These are phyloP conservation scores for Colletotrichum phormii DNA, from an alignment of 2,329 filamentous ascomycete species.

Conservation along the genomic window DNA sequence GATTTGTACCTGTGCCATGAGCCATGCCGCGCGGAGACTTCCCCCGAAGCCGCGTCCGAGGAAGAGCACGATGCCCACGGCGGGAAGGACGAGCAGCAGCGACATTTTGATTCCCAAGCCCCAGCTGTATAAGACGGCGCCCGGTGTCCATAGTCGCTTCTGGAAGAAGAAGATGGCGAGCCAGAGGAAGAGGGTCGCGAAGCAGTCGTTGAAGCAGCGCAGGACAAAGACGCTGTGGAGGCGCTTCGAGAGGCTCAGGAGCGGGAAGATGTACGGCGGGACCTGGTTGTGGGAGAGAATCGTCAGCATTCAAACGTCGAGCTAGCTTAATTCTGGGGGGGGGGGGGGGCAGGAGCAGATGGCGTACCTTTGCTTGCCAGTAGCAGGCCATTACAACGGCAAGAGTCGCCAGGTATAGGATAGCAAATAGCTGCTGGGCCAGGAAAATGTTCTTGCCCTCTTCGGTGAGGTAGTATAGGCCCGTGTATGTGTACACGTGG, in stretches of 20 bases:
- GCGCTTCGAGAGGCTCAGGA: slow-evolving; percentile 90
- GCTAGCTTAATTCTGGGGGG: slow-evolving; percentile 19
- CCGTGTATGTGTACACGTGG: slow-evolving; percentile 91
- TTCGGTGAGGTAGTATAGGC: slow-evolving; percentile 82
- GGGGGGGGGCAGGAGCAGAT: slow-evolving; percentile 18
- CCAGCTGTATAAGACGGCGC: slow-evolving; percentile 77
- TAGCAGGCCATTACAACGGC: slow-evolving; percentile 87
- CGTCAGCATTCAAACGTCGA: background rate
- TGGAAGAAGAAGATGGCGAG: slow-evolving; percentile 83
- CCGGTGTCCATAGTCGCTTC: slow-evolving; percentile 77
- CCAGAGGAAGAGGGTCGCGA: slow-evolving; percentile 88
- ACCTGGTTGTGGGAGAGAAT: slow-evolving; percentile 58
- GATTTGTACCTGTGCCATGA: slow-evolving; percentile 85
- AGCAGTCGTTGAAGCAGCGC: slow-evolving; percentile 95
- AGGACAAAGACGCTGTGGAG: slow-evolving; percentile 94
- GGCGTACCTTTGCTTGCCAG: slow-evolving; percentile 72
- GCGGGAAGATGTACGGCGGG: slow-evolving; percentile 87
- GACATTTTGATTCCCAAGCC: slow-evolving; percentile 97
- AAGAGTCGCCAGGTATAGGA: slow-evolving; percentile 81
- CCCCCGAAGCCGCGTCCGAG: slow-evolving; percentile 76
- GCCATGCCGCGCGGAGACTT: slow-evolving; percentile 74
- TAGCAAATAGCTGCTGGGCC: slow-evolving; percentile 87
- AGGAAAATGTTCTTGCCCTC: slow-evolving; percentile 79
- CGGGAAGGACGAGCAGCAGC: slow-evolving; percentile 83
- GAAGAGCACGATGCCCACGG: slow-evolving; percentile 80